These are phyloP conservation scores for Leccinum insolens DNA, from an alignment of 1,284 basidiomycete genomes.

Conservation along the genomic window DNA sequence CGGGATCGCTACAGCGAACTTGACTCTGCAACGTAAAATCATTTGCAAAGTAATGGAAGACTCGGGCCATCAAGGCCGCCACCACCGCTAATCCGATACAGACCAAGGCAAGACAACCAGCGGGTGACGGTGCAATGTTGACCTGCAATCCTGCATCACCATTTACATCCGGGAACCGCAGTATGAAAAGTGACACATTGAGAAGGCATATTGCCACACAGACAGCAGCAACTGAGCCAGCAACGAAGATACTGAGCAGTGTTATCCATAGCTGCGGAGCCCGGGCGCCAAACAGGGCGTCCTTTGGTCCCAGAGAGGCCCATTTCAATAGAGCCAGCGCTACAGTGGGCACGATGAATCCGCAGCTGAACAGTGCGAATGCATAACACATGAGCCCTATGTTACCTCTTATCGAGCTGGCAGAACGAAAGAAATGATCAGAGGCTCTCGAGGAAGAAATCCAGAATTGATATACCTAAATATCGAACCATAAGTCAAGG, in stretches of 20 bases:
- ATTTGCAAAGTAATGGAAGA: not conserved
- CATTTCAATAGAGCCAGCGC: slow-evolving; percentile 12
- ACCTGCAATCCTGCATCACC: not conserved
- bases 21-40: not conserved
- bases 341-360: slow-evolving; percentile 16
- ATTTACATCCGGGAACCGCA: not conserved
- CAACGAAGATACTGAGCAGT: slow-evolving; percentile 1
- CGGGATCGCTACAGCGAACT: not conserved
- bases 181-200: slow-evolving; percentile 6
- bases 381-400: slow-evolving; percentile 19
- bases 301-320: slow-evolving; percentile 14
- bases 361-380: slow-evolving; percentile 17
- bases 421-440: not conserved
- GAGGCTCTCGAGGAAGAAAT: too few species aligned
- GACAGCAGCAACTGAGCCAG: slow-evolving; percentile 3
- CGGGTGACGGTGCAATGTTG: not conserved
- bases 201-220: slow-evolving; percentile 7
- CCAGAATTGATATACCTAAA: slow-evolving; percentile 1
- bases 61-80: not conserved
- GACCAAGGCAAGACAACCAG: not conserved
- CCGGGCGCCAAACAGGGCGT: slow-evolving; percentile 7
- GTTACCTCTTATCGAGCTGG: slow-evolving; percentile 12
- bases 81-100: not conserved
- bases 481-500: slow-evolving; percentile 10
- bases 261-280: slow-evolving; percentile 5